Evolutionary conservation across 2,329 filamentous ascomycete species (phyloP), one percentile per base, ranked within the genome.

Genomic region (Leptographium procerum): DNA sequence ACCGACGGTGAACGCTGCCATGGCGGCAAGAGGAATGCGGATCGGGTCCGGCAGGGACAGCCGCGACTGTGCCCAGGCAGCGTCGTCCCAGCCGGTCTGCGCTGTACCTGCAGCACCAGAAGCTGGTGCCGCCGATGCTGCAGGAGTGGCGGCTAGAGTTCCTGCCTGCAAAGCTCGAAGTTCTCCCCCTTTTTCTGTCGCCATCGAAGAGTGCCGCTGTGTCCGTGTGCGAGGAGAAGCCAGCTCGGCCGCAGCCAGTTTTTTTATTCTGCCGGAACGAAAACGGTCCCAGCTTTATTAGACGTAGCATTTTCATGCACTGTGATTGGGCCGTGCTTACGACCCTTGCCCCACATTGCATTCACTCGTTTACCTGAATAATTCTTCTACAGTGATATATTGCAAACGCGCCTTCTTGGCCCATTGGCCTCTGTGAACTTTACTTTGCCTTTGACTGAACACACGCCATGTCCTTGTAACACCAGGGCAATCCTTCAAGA

Each of bases 1-100:
- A 57, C 90, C 89, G n/a, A 85, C 75, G 4, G 81, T 65, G 64
- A 88, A 88, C 8, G 86, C 84, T 29, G 84, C 74, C 13, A 79
- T 62, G 3, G 83, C 77, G 14, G 86, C 85, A 56, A 87, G 74
- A 40, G 86, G 78, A 43, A 94, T 77, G 60, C 89, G 86, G 22
- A 81, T 68, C 40, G 81, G 72, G 50, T 86, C 81, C 53, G 84
- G 79, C 57, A 91, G 80, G 36, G 85, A 86, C 10, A 83, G 75
- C 4, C 81, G 77, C 8, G 78, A 76, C 59, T 72, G 69, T 50
- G 63, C 67, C 58, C 61, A 61, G 65, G 69, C 71, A 57, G 40
- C 40, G 8, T 69, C 60, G 34, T 71, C 67, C 47, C 60, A 55
- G 24, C 26, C 55, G n/a, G 22, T 36, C 16, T 33, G 16, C 50